Percentiles rank a stretch among this genome's conserved stretches.
These are phyloP conservation scores for Linum lewisii DNA, from an alignment of 345 rosid genomes.

Conservation along the genomic window DNA sequence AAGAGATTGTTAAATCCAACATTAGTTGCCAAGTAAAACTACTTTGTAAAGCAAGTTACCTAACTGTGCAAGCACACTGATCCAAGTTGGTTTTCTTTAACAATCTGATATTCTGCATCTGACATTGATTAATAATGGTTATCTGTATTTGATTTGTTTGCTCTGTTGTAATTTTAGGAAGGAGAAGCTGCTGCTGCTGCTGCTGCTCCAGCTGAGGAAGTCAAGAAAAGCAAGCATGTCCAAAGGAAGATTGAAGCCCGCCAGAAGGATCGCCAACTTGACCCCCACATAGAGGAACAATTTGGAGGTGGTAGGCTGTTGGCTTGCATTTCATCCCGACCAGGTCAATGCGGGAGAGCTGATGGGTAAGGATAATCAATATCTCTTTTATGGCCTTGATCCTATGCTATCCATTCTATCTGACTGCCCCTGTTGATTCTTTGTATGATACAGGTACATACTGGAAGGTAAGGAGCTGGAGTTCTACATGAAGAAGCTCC, in stretches of 20 bases:
- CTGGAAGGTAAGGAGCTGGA: slow-evolving; percentile 8
- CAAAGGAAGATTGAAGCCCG: slow-evolving; percentile 1
- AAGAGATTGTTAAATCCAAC: no score
- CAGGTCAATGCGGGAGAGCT: slow-evolving; percentile 7
- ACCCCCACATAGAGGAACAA: slow-evolving; percentile 6
- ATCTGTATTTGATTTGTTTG: not conserved
- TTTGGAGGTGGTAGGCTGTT: not conserved
- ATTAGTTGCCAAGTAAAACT: no score
- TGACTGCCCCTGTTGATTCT: not conserved
- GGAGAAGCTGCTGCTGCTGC: slow-evolving; percentile 4
- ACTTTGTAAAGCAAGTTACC: no score
- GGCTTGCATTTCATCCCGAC: slow-evolving; percentile 9
- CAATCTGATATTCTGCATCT: not conserved
- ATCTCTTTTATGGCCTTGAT: no score
- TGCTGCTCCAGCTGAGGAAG: not conserved
- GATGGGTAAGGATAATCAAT: slow-evolving; percentile 3
- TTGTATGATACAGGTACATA: not conserved
- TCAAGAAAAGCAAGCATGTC: slow-evolving; percentile 6
- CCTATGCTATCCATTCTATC: not conserved
- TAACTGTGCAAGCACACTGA: no score
- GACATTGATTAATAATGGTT: no score
- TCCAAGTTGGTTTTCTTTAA: no score
- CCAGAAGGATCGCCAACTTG: slow-evolving; percentile 6
- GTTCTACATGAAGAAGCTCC: slow-evolving; percentile 9
- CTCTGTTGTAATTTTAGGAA: not conserved